phyloP scores from a whole-genome alignment of 2,329 filamentous ascomycete species.

The Bipolaris gigantea region DNA sequence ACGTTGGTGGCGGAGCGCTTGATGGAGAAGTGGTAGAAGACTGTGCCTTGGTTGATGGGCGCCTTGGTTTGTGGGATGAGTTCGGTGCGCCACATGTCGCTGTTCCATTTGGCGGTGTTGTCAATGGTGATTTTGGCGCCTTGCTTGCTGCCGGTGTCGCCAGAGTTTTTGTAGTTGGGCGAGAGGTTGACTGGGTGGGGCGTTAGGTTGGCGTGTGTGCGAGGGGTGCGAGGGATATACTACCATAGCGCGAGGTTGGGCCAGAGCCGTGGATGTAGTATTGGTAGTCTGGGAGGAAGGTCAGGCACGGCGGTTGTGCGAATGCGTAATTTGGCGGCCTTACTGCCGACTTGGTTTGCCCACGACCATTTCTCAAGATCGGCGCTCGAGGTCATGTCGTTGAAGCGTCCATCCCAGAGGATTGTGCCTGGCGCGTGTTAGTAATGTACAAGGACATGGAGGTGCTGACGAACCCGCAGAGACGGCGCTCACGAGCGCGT shows the following conservation, averaged over 20 bases:
- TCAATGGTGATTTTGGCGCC: slow-evolving; percentile 70
- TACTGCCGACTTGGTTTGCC: slow-evolving; percentile 64
- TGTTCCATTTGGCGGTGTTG: slow-evolving; percentile 69
- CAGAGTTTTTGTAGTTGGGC: slow-evolving; percentile 64
- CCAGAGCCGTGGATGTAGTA: slow-evolving; percentile 71
- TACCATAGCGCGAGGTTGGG: slow-evolving; percentile 56
- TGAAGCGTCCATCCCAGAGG: slow-evolving; percentile 69
- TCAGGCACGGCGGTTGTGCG: neutral
- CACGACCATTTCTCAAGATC: slow-evolving; percentile 67
- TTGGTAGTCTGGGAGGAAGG: slow-evolving; percentile 57
- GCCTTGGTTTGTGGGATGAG: slow-evolving; percentile 71
- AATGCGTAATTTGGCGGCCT: slow-evolving; percentile 49
- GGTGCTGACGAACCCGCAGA: slow-evolving; percentile 31
- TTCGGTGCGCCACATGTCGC: slow-evolving; percentile 74
- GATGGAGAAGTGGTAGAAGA: slow-evolving; percentile 74
- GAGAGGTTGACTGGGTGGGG: slow-evolving; percentile 56
- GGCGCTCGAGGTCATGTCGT: slow-evolving; percentile 57
- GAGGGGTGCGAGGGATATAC: neutral
- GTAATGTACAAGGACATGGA: neutral
- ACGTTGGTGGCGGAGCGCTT: slow-evolving; percentile 62
- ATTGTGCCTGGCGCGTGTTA: slow-evolving; percentile 47
- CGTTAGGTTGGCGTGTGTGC: neutral
- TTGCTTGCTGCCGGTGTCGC: slow-evolving; percentile 62
- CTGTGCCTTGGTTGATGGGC: slow-evolving; percentile 65
- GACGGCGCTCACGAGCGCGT: slow-evolving; percentile 37